Evolutionary conservation across 495 filamentous ascomycete species (phyloP).

Genomic region (Daldinia decipiens): DNA sequence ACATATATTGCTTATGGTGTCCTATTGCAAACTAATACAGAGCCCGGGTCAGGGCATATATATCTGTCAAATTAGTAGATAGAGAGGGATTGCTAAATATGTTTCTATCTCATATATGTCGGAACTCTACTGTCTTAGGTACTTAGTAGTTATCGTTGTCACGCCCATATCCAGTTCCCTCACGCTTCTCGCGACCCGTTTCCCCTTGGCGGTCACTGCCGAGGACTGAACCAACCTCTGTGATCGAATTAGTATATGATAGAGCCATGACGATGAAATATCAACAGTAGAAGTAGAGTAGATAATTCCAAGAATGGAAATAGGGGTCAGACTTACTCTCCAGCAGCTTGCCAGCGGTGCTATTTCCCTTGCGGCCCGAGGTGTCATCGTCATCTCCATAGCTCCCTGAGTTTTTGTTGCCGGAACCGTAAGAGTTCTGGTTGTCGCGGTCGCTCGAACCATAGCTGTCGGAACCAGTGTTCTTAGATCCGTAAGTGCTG

Average conservation of each 20-base stretch:
- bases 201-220: conserved; percentile 19
- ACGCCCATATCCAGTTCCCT: conserved; percentile 21
- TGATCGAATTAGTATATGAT: conserved; percentile 12
- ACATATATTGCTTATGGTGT: too few species aligned
- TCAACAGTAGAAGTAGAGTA: not conserved
- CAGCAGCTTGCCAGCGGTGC: conserved; percentile 31
- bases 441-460: conserved; percentile 22
- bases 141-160: conserved; percentile 29
- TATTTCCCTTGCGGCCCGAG: conserved; percentile 28
- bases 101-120: not conserved
- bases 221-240: conserved; percentile 30
- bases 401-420: conserved; percentile 4
- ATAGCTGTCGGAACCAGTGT: conserved; percentile 15
- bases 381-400: conserved; percentile 18
- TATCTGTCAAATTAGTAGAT: not conserved
- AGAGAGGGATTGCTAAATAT: not conserved
- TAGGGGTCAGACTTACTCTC: conserved; percentile 32
- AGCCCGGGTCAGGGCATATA: too few species aligned
- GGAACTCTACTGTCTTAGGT: not conserved
- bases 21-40: too few species aligned
- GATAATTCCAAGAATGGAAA: not conserved
- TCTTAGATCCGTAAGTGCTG: conserved; percentile 38
- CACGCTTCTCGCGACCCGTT: conserved; percentile 36
- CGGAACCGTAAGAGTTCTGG: conserved; percentile 8
- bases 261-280: not conserved